phyloP scores from a whole-genome alignment of 179 eudicot species.

The Spergularia azorica region DNA sequence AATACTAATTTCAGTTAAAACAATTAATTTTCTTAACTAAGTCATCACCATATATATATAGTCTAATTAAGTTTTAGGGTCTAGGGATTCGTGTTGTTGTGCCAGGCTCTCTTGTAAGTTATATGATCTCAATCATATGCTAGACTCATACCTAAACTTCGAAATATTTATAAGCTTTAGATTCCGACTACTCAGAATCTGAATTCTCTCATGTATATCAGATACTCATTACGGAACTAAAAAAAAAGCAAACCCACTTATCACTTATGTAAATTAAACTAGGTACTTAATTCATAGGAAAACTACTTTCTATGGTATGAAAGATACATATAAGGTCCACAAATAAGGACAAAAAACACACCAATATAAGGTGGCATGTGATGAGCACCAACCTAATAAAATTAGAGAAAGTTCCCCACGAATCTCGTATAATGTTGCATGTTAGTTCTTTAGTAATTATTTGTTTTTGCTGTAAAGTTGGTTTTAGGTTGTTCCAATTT shows the following conservation, averaged over 20 bases:
- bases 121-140: too few species aligned
- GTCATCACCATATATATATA: too few species aligned
- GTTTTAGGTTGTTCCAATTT: conserved; percentile 32
- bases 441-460: not conserved
- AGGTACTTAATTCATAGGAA: not conserved
- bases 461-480: conserved; percentile 29
- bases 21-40: too few species aligned
- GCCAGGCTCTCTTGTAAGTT: too few species aligned
- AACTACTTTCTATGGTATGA: conserved; percentile 26
- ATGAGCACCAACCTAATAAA: conserved; percentile 23
- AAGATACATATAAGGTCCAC: conserved; percentile 19
- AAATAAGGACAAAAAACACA: conserved; percentile 17
- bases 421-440: conserved; percentile 35
- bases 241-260: conserved; percentile 6
- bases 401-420: conserved; percentile 14
- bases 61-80: too few species aligned
- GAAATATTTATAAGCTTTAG: too few species aligned
- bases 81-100: too few species aligned
- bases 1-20: too few species aligned
- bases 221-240: too few species aligned
- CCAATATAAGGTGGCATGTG: conserved; percentile 28
- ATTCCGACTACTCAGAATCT: too few species aligned
- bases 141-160: too few species aligned
- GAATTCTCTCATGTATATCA: too few species aligned
- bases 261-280: conserved; percentile 16